Evolutionary conservation across 306 rosid genomes (phyloP).

Genomic region (Erythrophleum fordii): DNA sequence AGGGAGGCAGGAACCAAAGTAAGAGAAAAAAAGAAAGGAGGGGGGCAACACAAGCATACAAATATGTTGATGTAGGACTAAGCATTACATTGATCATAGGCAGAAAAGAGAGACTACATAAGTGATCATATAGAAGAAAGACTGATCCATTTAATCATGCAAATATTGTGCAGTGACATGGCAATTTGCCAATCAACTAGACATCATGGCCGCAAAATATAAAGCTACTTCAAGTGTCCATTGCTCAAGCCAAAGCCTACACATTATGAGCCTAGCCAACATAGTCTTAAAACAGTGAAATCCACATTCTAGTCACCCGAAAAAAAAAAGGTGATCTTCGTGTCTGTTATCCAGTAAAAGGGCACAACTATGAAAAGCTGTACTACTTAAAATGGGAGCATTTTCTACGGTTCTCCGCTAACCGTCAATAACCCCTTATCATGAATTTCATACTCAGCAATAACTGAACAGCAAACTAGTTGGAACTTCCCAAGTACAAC

Average conservation of each 20-base stretch:
- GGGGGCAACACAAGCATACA: not conserved
- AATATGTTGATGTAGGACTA: too few species aligned
- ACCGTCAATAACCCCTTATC: not conserved
- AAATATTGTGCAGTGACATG: not conserved
- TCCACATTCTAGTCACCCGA: conserved; percentile 4
- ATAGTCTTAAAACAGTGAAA: conserved; percentile 4
- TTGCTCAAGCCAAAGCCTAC: not conserved
- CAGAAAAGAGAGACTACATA: not conserved
- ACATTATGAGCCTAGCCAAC: not conserved
- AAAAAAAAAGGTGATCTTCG: not conserved
- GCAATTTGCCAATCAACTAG: not conserved
- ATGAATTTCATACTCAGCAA: conserved; percentile 7
- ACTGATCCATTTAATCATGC: not conserved
- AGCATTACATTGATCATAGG: not conserved
- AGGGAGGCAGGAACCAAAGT: not conserved
- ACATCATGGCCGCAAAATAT: not conserved
- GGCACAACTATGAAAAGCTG: not conserved
- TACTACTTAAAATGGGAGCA: not conserved
- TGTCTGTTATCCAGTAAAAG: not conserved
- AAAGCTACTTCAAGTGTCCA: not conserved
- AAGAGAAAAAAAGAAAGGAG: not conserved
- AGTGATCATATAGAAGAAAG: too few species aligned
- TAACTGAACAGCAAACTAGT: conserved; percentile 1
- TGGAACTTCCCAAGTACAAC: not conserved
- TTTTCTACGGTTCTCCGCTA: not conserved